A percentile compares a stretch with the other conserved stretches of the same genome.
These are phyloP conservation scores for Ascodesmis nigricans DNA, from an alignment of 495 filamentous ascomycete species.

Conservation along the genomic window DNA sequence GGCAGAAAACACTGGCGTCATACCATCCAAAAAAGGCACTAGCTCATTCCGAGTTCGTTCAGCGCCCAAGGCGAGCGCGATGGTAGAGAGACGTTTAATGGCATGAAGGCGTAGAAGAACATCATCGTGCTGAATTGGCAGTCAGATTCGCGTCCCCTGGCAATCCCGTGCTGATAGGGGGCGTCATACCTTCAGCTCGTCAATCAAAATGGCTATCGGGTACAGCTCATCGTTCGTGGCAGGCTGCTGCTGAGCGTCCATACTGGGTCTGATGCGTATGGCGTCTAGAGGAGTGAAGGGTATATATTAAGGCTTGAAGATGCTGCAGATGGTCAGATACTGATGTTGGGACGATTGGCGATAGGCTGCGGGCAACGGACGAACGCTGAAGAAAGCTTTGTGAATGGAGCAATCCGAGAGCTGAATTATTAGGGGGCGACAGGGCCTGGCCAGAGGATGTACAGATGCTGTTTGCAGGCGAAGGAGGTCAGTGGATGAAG, in stretches of 20 bases:
- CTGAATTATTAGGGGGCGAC: too few relatives aligned
- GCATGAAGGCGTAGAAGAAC: constrained; percentile 92
- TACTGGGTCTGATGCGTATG: too few relatives aligned
- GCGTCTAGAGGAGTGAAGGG: too few relatives aligned
- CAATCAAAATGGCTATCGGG: constrained; percentile 96
- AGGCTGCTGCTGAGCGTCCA: constrained; percentile 53
- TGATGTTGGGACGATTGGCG: too few relatives aligned
- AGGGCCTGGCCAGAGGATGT: too few relatives aligned
- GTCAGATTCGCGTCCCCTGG: constrained; percentile 10
- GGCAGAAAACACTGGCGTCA: constrained; percentile 20
- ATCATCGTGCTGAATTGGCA: constrained; percentile 76
- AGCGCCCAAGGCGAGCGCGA: constrained; percentile 82
- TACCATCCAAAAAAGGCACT: constrained; percentile 96
- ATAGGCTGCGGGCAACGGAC: too few relatives aligned
- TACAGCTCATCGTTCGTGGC: constrained; percentile 92
- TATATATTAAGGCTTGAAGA: too few relatives aligned
- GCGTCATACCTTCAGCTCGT: constrained; percentile 77
- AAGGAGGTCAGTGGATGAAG: too few relatives aligned
- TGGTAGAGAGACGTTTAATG: constrained; percentile 91
- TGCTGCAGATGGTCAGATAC: too few relatives aligned
- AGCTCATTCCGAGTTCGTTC: constrained; percentile 94
- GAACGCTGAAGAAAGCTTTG: too few relatives aligned
- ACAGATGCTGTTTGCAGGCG: too few relatives aligned
- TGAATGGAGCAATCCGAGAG: too few relatives aligned
- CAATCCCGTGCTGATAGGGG: constrained; percentile 8